Conservation (phyloP, 345 rosid genomes). For the Murraya koenigii region DNA sequence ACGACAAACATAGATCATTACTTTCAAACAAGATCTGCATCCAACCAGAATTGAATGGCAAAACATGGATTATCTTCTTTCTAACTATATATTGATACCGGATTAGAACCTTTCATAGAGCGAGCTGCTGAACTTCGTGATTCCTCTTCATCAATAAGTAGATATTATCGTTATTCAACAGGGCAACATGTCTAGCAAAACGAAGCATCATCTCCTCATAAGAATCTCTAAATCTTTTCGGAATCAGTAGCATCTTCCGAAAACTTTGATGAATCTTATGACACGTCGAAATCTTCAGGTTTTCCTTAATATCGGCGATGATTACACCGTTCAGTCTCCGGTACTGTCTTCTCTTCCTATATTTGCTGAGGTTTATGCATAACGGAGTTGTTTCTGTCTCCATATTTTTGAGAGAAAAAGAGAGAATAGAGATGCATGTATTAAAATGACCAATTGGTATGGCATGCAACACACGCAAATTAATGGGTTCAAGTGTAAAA, state of each 20-base stretch:
- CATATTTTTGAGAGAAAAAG: background rate
- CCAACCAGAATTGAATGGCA: too few species aligned
- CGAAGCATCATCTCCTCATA: conserved; percentile 13
- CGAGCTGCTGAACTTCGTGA: background rate
- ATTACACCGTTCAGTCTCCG: background rate
- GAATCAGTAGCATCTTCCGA: background rate
- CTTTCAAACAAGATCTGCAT: too few species aligned
- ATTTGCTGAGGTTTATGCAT: background rate
- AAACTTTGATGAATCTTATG: background rate
- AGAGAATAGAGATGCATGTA: too few species aligned
- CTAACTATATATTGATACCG: too few species aligned
- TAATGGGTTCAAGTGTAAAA: background rate
- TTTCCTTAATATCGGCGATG: background rate
- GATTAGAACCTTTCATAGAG: too few species aligned
- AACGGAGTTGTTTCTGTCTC: conserved; percentile 11
- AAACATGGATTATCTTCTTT: too few species aligned
- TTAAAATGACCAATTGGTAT: too few species aligned
- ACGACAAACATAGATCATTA: too few species aligned
- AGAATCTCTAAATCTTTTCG: conserved; percentile 11
- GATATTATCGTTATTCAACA: background rate
- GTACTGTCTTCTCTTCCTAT: background rate
- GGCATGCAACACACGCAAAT: background rate
- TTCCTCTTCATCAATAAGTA: background rate
- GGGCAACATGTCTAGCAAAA: conserved; percentile 13
- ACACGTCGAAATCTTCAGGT: background rate